Base-by-base conservation (phyloP, 345 rosid genomes). In the Gossypium bickii region DNA sequence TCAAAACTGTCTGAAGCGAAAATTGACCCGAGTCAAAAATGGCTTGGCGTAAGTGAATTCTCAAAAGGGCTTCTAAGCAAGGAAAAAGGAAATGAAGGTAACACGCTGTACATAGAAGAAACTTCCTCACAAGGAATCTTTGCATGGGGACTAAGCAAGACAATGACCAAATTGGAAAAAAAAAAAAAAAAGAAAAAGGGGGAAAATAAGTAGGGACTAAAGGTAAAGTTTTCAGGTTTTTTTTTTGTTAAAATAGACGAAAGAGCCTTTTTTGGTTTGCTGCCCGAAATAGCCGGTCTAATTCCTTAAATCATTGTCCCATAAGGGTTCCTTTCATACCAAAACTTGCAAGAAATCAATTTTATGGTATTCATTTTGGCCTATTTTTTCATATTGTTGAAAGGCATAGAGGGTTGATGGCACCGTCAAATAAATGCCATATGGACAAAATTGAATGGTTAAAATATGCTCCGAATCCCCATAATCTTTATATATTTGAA, bases 301-400 rank as follows among this genome's bases (percentile, higher is more conserved):
- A 5, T 62, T 34, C 15, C 3, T 66, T 20, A 6, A 61, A 17
- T 63, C n/a, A 34, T 63, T 34, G 22, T 34, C 67, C 24, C 51
- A 63, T 16, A 34, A 2, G 45, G n/a, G 67, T 38, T n/a, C 57
- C 20, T 24, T 48, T 15, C 20, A 53, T 12, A 6, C 16, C 38
- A 48, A 67, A 67, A 24, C 56, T 48, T 67, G 56, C 71, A 48
- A 67, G 71, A 67, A 48, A 48, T 15, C 20, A 67, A 13, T 20
- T 12, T 24, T 47, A 12, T 45, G 3, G 9, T 0, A 61, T 9
- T 13, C 9, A 29, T 16, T 43, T 43, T 44, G 10, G 20, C 41
- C 41, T 17, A 11, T 2, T 47, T 67, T 67, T 47, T 67, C 5
- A 24, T 29, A 67, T 12, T 67, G 38, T 45, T 45, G 55, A 67